Base-by-base conservation (phyloP, 345 rosid genomes). In the Camelina sativa region DNA sequence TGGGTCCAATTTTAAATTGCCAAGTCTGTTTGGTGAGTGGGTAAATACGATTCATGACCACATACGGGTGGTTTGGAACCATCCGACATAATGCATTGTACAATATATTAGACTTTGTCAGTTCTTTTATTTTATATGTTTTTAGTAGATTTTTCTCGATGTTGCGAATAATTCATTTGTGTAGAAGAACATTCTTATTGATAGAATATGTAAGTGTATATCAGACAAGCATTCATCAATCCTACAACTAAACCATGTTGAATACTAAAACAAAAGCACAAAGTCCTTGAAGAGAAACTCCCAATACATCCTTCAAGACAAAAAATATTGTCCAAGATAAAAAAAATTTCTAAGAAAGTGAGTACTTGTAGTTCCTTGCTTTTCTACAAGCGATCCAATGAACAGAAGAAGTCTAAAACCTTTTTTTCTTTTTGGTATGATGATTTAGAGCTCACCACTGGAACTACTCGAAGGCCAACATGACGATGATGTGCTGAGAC, bases 401-500 rank as follows among this genome's bases (percentile, higher is more conserved):
- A 57, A 25, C 8, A 57, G 35, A 8, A 57, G 4, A 22, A 63
- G 8, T 11, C 8, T 16, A 37, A 23, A 16, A n/a, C 11, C 12
- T 28, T 34, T 34, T 34, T 8, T 35, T 7, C 38, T 38, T 55
- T 13, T 7, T 15, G 11, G 30, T 63, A 25, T 56, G 28, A 20
- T 35, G 20, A 51, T 35, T 30, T 71, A 77, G 12, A 71, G 80
- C 59, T 71, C 80, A 48, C 71, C 80, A 28, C 20, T 59, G 25
- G 53, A 23, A 6, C 9, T 38, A 55, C 19, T 44, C 15, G 52
- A 57, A 50, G 73, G 22, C 73, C 81, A 67, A 81, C 97, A 91
- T 48, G 75, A 71, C 3, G 93, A 72, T 16, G 71, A 30, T 13
- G 88, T 66, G 0, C 85, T 75, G 40, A 89, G 87, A 67, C 87